Evolutionary conservation across 768 basidiomycete species (phyloP), one percentile per base, ranked within the genome.

Genomic region (Kwoniella pini): DNA sequence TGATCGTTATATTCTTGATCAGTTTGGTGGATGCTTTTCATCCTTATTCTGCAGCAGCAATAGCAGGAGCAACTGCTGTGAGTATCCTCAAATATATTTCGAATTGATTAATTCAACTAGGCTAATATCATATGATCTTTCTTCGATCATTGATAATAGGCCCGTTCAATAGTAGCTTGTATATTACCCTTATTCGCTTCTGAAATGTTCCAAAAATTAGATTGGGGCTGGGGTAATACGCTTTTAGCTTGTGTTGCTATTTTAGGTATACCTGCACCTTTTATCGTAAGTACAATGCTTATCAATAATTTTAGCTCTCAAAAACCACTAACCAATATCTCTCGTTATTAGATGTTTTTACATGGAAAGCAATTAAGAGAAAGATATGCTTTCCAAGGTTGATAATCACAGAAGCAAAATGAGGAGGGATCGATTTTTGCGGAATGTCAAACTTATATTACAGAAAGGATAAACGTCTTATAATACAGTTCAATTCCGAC

Each of bases 1-100:
- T 57, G 10, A n/a, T 21, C 44, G 1, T 28, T 9, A 24, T 10
- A 21, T 27, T 12, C 5, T n/a, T n/a, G n/a, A 4, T 28, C 40
- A 73, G 71, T 53, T 45, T 76, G n/a, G 74, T 76, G 1, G 74
- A 76, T 42, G 70, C 70, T 36, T 76, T 76, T 62, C 71, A 67
- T 55, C 74, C 74, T n/a, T 76, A 69, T 36, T 76, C 74, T 6
- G 74, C 74, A 24, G 70, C 74, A 3, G 72, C 58, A 3, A 60
- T 76, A 4, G 74, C 74, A 10, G 62, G 60, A 13, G 74, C 74
- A 1, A 76, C 71, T 44, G 68, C 66, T 2, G 69, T 75, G 28
- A 70, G 71, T 57, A n/a, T n/a, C n/a, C n/a, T n/a, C n/a, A n/a
- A n/a, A n/a, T n/a, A n/a, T n/a, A n/a, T n/a, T n/a, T n/a, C n/a